phyloP scores from a whole-genome alignment of 768 basidiomycete species.

The Pholiota conissans region DNA sequence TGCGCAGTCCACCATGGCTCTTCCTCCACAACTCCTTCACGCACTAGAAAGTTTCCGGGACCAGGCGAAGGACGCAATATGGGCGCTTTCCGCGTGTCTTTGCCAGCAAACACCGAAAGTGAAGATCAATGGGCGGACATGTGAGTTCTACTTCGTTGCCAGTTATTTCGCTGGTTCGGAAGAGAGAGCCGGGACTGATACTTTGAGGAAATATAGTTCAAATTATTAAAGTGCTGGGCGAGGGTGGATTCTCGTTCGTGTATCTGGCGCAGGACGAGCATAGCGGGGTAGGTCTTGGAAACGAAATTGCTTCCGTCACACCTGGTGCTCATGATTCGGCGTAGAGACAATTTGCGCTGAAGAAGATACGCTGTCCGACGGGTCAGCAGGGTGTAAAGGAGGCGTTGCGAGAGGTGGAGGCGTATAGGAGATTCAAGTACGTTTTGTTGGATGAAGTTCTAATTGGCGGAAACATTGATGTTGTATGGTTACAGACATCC shows the following conservation, averaged over 20 bases:
- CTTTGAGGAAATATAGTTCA: conserved; percentile 53
- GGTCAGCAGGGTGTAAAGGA: conserved; percentile 87
- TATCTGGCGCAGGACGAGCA: conserved; percentile 85
- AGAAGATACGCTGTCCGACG: conserved; percentile 94
- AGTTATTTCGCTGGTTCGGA: background rate
- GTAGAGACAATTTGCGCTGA: conserved; percentile 90
- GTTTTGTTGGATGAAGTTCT: conserved; percentile 23
- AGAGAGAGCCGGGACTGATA: background rate
- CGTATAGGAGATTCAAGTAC: conserved; percentile 92
- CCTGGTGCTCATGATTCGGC: background rate
- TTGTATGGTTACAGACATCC: conserved; percentile 55
- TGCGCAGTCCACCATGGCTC: too few species aligned
- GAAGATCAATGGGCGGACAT: conserved; percentile 95
- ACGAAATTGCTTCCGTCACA: background rate
- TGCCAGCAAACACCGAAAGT: conserved; percentile 83
- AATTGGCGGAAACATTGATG: conserved; percentile 2
- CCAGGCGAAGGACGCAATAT: conserved; percentile 79
- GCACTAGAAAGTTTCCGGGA: conserved; percentile 63
- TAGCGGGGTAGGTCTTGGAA: conserved; percentile 59
- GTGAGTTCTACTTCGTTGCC: conserved; percentile 43
- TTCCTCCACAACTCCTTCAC: conserved; percentile 41
- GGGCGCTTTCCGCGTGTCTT: conserved; percentile 78
- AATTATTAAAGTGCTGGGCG: conserved; percentile 90
- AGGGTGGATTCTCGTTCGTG: conserved; percentile 94
- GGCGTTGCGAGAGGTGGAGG: conserved; percentile 88